Conservation (phyloP, 371 early-diverging fungal species). For the Zychaea mexicana region DNA sequence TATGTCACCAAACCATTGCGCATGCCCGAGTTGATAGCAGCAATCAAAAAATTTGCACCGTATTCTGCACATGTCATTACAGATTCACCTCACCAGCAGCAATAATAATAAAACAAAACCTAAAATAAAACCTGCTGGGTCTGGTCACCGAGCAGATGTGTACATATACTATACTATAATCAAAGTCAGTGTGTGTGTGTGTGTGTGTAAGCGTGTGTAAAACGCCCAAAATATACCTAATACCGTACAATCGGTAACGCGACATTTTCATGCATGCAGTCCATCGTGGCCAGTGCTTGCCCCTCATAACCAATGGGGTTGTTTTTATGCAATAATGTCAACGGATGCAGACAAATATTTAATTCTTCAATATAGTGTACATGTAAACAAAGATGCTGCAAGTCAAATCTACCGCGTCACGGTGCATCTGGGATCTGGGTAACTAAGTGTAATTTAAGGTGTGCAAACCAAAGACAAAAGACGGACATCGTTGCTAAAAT, state of each 20-base stretch:
- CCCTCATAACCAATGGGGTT: background rate
- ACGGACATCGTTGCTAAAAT: too few relatives aligned
- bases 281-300: background rate
- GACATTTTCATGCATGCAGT: background rate
- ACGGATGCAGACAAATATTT: too few relatives aligned
- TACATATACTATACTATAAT: background rate
- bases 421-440: background rate
- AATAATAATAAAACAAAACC: background rate
- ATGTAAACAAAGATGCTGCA: too few relatives aligned
- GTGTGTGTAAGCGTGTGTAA: too few relatives aligned
- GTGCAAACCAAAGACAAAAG: too few relatives aligned
- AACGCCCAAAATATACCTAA: too few relatives aligned
- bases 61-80: background rate
- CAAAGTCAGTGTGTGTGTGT: too few relatives aligned
- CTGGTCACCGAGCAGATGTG: constrained; percentile 2
- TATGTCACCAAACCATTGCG: constrained; percentile 68
- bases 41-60: constrained; percentile 53
- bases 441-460: too few relatives aligned
- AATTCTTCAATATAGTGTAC: too few relatives aligned
- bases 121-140: background rate
- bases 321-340: too few relatives aligned
- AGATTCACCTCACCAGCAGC: background rate
- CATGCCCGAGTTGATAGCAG: constrained; percentile 57
- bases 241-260: too few relatives aligned
- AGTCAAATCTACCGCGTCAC: background rate